These are phyloP conservation scores for Fusarium sp. DNA, from an alignment of 2,329 filamentous ascomycete species.

Conservation along the genomic window DNA sequence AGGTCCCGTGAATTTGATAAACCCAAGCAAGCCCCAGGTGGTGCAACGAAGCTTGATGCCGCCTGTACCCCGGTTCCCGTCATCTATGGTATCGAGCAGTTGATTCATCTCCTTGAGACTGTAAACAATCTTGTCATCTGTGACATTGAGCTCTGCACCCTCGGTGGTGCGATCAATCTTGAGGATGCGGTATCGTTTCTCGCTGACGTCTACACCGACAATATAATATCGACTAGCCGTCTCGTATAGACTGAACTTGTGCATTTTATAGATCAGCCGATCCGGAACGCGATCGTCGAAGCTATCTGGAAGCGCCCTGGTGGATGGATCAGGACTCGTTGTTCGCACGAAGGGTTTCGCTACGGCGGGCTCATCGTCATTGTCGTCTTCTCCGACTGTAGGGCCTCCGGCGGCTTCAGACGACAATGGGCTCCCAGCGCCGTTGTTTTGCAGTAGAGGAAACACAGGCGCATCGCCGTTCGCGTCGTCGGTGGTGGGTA, in stretches of 20 bases:
- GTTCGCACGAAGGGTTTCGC: constrained; percentile 68
- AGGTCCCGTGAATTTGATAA: constrained; percentile 93
- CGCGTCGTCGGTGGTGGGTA: constrained; percentile 32
- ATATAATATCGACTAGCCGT: constrained; percentile 94
- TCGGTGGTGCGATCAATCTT: constrained; percentile 94
- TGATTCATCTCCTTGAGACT: constrained; percentile 92
- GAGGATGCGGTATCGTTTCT: constrained; percentile 88
- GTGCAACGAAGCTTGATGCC: constrained; percentile 90
- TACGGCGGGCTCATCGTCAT: constrained; percentile 69
- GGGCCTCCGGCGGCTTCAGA: constrained; percentile 43
- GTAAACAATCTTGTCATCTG: constrained; percentile 96
- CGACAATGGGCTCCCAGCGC: constrained; percentile 46
- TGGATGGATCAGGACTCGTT: constrained; percentile 61
- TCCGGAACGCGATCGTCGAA: constrained; percentile 51
- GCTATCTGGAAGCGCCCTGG: constrained; percentile 46
- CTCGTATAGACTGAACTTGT: constrained; percentile 98
- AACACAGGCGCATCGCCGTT: constrained; percentile 48
- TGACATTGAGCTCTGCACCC: constrained; percentile 79
- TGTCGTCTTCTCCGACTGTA: constrained; percentile 59
- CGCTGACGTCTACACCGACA: constrained; percentile 90
- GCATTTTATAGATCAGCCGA: constrained; percentile 75
- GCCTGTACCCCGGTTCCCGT: constrained; percentile 91
- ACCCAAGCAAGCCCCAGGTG: constrained; percentile 93
- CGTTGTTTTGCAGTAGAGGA: constrained; percentile 53
- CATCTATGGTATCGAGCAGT: constrained; percentile 92